A percentile compares a stretch with the other conserved stretches of the same genome.
phyloP scores from a whole-genome alignment of 1,284 basidiomycete species.

The Pseudozyma pruni region DNA sequence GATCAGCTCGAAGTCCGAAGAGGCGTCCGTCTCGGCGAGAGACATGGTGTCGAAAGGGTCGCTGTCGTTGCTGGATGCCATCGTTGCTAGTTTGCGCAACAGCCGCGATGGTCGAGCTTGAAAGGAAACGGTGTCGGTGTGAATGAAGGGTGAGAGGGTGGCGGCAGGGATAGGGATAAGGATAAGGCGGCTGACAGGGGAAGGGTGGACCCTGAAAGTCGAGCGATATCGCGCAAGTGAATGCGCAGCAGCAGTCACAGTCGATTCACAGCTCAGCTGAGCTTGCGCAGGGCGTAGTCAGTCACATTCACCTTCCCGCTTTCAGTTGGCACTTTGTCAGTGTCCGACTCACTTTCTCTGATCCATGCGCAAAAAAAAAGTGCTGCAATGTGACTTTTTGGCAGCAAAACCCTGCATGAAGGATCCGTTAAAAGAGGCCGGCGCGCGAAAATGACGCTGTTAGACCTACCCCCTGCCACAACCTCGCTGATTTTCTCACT shows the following conservation, averaged over 20 bases:
- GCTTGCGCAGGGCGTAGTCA: conserved; percentile 3
- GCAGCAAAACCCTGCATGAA: conserved; percentile 28
- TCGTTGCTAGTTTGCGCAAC: not conserved
- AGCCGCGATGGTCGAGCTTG: not conserved
- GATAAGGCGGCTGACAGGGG: not conserved
- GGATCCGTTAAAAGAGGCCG: not conserved
- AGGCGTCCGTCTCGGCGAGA: conserved; percentile 19
- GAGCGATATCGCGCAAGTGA: not conserved
- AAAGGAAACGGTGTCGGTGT: too few species aligned
- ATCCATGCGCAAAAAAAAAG: too few species aligned
- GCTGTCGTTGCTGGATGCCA: conserved; percentile 31
- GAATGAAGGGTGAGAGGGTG: too few species aligned
- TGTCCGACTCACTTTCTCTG: conserved; percentile 3
- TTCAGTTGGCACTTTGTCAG: not conserved
- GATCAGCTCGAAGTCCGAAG: conserved; percentile 35
- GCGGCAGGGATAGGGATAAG: not conserved
- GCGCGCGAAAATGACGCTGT: conserved; percentile 1
- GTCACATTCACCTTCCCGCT: not conserved
- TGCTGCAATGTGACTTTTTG: conserved; percentile 2
- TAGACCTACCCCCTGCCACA: not conserved
- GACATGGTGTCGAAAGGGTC: conserved; percentile 34
- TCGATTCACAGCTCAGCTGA: not conserved
- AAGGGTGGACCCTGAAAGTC: conserved; percentile 9
- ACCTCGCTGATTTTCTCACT: not conserved
- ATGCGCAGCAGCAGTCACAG: conserved; percentile 10